phyloP scores from a whole-genome alignment of 208 protist species.

The Leishmania gerbilli region DNA sequence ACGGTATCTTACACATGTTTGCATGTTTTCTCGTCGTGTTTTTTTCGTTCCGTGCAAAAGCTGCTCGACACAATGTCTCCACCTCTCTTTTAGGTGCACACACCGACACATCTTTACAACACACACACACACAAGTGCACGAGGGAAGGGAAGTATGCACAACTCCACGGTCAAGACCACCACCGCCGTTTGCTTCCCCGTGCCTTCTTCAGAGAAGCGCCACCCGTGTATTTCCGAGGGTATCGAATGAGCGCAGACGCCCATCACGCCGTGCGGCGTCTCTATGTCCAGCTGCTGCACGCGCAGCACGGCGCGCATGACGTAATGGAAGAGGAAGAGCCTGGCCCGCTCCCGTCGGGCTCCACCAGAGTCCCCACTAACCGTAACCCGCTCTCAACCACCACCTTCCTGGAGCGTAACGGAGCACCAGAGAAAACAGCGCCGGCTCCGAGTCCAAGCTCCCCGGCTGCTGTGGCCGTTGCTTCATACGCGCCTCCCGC shows the following conservation, averaged over 20 bases:
- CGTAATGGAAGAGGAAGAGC: not conserved
- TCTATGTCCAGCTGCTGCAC: constrained; percentile 13
- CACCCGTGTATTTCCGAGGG: not conserved
- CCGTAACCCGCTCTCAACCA: not conserved
- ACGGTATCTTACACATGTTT: not conserved
- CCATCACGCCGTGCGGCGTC: constrained; percentile 10
- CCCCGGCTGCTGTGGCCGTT: not conserved
- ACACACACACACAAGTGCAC: not conserved
- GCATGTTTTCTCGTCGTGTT: not conserved
- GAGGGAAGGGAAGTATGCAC: not conserved
- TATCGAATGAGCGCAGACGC: constrained; percentile 13
- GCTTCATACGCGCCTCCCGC: not conserved
- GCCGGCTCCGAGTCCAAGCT: not conserved
- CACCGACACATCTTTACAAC: not conserved
- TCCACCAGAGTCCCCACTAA: not conserved
- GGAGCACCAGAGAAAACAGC: too few relatives aligned
- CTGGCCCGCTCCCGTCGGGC: too few relatives aligned
- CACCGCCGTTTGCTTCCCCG: not conserved
- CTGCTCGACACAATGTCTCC: too few relatives aligned
- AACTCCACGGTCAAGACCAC: not conserved
- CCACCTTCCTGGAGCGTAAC: not conserved
- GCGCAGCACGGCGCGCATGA: not conserved
- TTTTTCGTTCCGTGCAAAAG: not conserved
- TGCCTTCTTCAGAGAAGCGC: not conserved
- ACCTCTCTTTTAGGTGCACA: not conserved